Percentiles rank a stretch among this genome's conserved stretches.
phyloP scores from a whole-genome alignment of 495 filamentous ascomycete species.

The Daldinia vernicosa region DNA sequence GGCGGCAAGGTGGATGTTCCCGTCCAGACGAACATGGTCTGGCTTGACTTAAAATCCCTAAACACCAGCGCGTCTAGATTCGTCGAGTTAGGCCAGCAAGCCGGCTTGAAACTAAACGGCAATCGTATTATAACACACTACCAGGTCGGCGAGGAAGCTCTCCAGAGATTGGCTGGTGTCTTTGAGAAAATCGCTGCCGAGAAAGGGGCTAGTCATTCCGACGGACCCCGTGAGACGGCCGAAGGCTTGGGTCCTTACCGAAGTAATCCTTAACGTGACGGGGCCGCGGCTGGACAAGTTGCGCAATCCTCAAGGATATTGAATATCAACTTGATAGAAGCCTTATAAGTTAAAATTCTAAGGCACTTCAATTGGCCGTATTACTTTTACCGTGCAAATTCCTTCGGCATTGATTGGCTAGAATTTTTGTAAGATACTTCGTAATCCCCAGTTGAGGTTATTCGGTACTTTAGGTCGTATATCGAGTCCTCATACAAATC shows the following conservation, averaged over 20 bases:
- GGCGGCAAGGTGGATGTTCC: constrained; percentile 64
- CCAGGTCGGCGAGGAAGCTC: constrained; percentile 65
- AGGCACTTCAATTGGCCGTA: no score
- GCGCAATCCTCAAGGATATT: neutral
- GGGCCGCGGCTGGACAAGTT: neutral
- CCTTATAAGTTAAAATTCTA: no score
- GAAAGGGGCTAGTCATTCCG: neutral
- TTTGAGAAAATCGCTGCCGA: constrained; percentile 54
- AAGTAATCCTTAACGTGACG: neutral
- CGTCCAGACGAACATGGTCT: constrained; percentile 90
- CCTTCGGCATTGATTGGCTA: no score
- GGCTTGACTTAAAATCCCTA: constrained; percentile 72
- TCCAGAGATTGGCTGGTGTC: constrained; percentile 54
- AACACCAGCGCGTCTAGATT: constrained; percentile 57
- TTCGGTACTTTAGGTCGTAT: no score
- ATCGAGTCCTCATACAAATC: no score
- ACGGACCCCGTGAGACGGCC: neutral
- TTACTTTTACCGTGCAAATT: no score
- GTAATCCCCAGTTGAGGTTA: no score
- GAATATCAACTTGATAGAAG: neutral
- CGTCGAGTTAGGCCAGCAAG: constrained; percentile 55
- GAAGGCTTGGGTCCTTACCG: constrained; percentile 17
- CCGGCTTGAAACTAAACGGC: constrained; percentile 61
- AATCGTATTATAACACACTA: constrained; percentile 71
- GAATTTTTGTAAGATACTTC: no score